These are phyloP conservation scores for Saccharomyces uvarum DNA, from an alignment of 1,139 yeast species.

Conservation along the genomic window DNA sequence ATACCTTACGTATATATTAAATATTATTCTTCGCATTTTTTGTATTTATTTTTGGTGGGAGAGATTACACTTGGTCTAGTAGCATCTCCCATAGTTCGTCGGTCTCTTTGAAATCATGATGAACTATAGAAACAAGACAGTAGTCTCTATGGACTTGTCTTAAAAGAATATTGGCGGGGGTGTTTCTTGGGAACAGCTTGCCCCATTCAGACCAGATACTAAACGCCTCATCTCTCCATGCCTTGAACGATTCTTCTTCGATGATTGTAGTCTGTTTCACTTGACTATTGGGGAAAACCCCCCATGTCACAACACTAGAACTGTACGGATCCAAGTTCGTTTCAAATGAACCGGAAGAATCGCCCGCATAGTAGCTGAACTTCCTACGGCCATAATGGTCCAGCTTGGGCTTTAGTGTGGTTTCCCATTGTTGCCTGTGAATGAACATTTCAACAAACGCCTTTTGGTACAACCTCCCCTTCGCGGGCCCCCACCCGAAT, in stretches of 20 bases:
- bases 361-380: conserved; percentile 59
- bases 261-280: conserved; percentile 82
- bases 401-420: conserved; percentile 45
- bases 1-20: background rate
- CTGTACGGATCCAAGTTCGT: conserved; percentile 50
- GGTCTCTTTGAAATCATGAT: conserved; percentile 74
- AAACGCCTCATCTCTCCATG: conserved; percentile 94
- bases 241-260: conserved; percentile 78
- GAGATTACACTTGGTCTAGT: conserved; percentile 12
- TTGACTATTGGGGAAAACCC: conserved; percentile 83
- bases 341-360: conserved; percentile 46
- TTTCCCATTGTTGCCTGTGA: conserved; percentile 60
- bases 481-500: conserved; percentile 93
- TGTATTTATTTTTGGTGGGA: background rate
- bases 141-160: conserved; percentile 54
- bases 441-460: conserved; percentile 88
- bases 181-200: conserved; percentile 49
- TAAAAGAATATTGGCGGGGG: conserved; percentile 50
- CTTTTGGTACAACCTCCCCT: conserved; percentile 86
- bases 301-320: conserved; percentile 89
- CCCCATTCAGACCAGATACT: conserved; percentile 91
- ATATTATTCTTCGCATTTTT: conserved; percentile 1
- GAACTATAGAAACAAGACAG: conserved; percentile 72
- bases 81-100: conserved; percentile 71
- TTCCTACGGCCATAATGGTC: conserved; percentile 35